Evolutionary conservation across 1,139 yeast genomes (phyloP).

Genomic region (Saccharomycopsis hybrid): DNA sequence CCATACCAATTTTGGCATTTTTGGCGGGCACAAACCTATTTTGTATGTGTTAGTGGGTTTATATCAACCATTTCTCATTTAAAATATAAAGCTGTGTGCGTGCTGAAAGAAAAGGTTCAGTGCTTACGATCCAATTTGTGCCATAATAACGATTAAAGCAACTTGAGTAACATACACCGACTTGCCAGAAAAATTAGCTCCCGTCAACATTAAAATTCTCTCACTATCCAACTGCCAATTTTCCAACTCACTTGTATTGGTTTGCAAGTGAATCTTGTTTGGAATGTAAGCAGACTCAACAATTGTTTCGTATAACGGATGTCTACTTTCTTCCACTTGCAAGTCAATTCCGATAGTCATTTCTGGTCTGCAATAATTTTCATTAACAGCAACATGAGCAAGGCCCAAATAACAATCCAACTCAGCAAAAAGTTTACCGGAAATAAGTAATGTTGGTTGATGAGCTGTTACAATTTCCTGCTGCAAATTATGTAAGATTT

Average conservation of each 20-base stretch:
- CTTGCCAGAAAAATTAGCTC: slow-evolving; percentile 57
- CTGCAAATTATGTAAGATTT: too few relatives aligned
- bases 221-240: slow-evolving; percentile 4
- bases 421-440: slow-evolving; percentile 2
- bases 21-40: too few relatives aligned
- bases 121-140: slow-evolving; percentile 38
- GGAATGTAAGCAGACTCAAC: slow-evolving; percentile 29
- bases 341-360: slow-evolving; percentile 27
- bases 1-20: too few relatives aligned
- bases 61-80: too few relatives aligned
- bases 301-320: slow-evolving; percentile 37
- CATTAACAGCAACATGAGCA: slow-evolving; percentile 31
- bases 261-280: slow-evolving; percentile 30
- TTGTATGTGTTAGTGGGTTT: too few relatives aligned
- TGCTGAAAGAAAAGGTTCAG: too few relatives aligned
- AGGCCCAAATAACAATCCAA: slow-evolving; percentile 28
- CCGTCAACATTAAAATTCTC: slow-evolving; percentile 45
- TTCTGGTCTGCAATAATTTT: slow-evolving; percentile 34
- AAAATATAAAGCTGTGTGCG: too few relatives aligned
- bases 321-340: slow-evolving; percentile 30
- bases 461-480: too few relatives aligned
- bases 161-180: slow-evolving; percentile 43
- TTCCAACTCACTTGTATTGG: slow-evolving; percentile 15
- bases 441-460: background rate
- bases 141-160: slow-evolving; percentile 39